phyloP scores from a whole-genome alignment of 2,329 filamentous ascomycete genomes.

The Talaromyces rugulosus region DNA sequence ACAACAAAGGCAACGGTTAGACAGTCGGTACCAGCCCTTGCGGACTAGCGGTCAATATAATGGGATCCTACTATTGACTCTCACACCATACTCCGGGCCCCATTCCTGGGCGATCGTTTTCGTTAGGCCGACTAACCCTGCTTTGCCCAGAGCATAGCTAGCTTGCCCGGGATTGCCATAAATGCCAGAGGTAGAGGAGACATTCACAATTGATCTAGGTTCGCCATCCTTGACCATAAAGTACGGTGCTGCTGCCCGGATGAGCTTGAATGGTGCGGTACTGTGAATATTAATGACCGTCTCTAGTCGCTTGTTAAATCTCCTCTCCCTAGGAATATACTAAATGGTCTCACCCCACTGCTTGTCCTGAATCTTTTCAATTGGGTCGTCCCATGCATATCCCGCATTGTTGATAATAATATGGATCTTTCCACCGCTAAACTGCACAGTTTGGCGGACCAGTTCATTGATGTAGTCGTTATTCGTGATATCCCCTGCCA shows the following conservation, averaged over 20 bases:
- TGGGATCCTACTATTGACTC: not conserved
- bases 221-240: not conserved
- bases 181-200: constrained; percentile 49
- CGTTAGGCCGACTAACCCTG: constrained; percentile 49
- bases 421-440: not conserved
- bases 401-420: not conserved
- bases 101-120: constrained; percentile 55
- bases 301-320: not conserved
- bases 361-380: not conserved
- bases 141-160: constrained; percentile 52
- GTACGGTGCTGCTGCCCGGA: not conserved
- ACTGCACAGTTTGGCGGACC: not conserved
- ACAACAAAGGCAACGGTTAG: too few relatives aligned
- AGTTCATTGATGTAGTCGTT: not conserved
- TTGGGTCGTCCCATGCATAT: not conserved
- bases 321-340: too few relatives aligned
- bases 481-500: not conserved
- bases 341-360: too few relatives aligned
- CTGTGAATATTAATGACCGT: not conserved
- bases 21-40: too few relatives aligned
- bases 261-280: not conserved
- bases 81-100: constrained; percentile 27
- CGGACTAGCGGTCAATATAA: too few relatives aligned
- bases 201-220: constrained; percentile 44
- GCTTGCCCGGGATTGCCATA: constrained; percentile 52